Evolutionary conservation across 1,139 yeast species (phyloP), one percentile per base, ranked within the genome.

Genomic region (Kluyveromyces marxianus): DNA sequence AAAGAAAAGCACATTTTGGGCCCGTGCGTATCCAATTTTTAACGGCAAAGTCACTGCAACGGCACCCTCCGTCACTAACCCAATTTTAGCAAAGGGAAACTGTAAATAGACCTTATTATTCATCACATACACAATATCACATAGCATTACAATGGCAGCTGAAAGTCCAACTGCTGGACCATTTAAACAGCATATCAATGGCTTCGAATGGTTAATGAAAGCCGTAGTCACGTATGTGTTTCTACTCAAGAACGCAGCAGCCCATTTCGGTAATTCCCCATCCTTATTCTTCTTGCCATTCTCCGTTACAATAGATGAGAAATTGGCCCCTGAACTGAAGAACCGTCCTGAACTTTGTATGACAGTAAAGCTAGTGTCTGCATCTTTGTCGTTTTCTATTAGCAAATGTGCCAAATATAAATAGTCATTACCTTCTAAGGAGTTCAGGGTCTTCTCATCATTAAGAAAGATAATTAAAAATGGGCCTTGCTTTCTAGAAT

Each of bases 131-230:
- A 88, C 72, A 55, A 88, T 73, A 64, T 88, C 97, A 63, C 87
- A 81, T 50, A 84, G 70, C 26, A 84, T 77, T 29, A 87, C 82
- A 45, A 88, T 66, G 0, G 90, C 89, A 3, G 94, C 80, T 38
- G 81, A 70, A 50, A 88, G 73, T 0, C 97, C 97, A 52, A 88
- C 77, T 8, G 81, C 95, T 0, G 96, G 96, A 1, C 97, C 96
- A 58, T 88, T 88, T 50, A 88, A 71, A 8, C 92, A 90, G 35
- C 81, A 79, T 27, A 82, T 82, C 44, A 88, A 69, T 4, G 87
- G 73, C 65, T 88, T 89, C 25, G 75, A 69, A 63, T 88, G 96
- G 58, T 79, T 76, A 55, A 79, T 77, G 64, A 86, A 81, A 39
- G 83, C 70, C 51, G 81, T 78, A 5, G 94, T 82, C 48, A 87